Base-by-base conservation (phyloP, 495 filamentous ascomycete genomes). In the Collariella sp. region DNA sequence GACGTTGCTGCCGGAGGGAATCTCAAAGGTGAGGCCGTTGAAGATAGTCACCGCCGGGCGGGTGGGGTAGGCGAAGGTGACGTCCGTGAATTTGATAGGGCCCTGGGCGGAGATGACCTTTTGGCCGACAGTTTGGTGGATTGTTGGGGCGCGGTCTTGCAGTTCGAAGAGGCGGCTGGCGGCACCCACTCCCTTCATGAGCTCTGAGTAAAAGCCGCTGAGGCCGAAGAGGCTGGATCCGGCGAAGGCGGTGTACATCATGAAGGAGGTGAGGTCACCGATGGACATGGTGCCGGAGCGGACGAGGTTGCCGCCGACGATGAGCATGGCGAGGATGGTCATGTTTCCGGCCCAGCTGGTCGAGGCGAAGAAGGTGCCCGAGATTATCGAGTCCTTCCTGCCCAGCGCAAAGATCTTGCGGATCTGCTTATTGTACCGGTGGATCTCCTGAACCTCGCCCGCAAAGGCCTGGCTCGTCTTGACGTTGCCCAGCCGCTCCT, bases 151-250 rank as follows among this genome's bases (percentile, higher is more conserved):
- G 54, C 93, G 86, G 70, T 98, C 93, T 69, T 97, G 91, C 5
- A 98, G 77, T 65, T 98, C 93, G 65, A 98, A 98, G 7, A 98
- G 77, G 23, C 93, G 87, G 62, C 85, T 91, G 12, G 93, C 94
- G 35, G 93, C 93, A 60, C 93, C 93, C 20, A 96, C 93, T 36
- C 94, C 94, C 65, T 97, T 97, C 93, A 96, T 97, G 18, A 98
- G 79, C 67, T 98, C 93, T 10, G 90, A 95, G 73, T 95, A 96
- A 72, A 98, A 98, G 60, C 85, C 88, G 31, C 89, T 94, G 10
- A 98, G 73, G 3, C 93, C 93, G 58, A 97, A 94, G 57, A 98
- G 80, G 71, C 85, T 89, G 22, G 83, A 86, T 9, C 91, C 91
- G 18, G 91, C 91, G 70, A 91, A 96, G 18, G 86, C 90, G 13